phyloP scores from a whole-genome alignment of 371 early-diverging fungal species.

The Cokeromyces recurvatus region DNA sequence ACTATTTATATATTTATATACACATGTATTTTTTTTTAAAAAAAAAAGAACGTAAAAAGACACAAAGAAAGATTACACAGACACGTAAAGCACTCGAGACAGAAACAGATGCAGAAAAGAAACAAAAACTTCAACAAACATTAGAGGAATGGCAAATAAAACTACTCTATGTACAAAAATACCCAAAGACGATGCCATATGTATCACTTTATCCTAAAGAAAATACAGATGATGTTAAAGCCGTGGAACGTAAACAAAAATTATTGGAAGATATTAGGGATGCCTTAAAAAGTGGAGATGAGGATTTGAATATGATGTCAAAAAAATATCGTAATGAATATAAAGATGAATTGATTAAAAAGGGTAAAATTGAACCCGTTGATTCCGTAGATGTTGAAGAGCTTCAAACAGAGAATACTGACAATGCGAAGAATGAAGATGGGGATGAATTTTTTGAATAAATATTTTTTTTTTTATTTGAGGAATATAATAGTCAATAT shows the following conservation, averaged over 20 bases:
- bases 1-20: too few relatives aligned
- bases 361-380: constrained; percentile 13
- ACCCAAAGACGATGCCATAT: constrained; percentile 32
- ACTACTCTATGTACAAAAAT: constrained; percentile 23
- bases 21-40: neutral
- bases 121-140: constrained; percentile 10
- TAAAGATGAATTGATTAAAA: constrained; percentile 24
- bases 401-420: too few relatives aligned
- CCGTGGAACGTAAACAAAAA: constrained; percentile 8
- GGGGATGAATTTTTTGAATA: too few relatives aligned
- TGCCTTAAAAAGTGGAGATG: constrained; percentile 16
- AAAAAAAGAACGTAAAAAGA: constrained; percentile 35
- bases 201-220: constrained; percentile 27
- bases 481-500: too few relatives aligned
- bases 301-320: constrained; percentile 16
- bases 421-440: too few relatives aligned
- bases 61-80: constrained; percentile 23
- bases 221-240: constrained; percentile 18
- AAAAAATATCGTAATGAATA: constrained; percentile 30
- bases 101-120: constrained; percentile 14
- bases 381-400: constrained; percentile 16
- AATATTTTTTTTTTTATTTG: too few relatives aligned
- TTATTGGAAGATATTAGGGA: constrained; percentile 23
- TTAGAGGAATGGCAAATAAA: constrained; percentile 19
- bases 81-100: constrained; percentile 12